Evolutionary conservation across 129 eudicot genomes (phyloP), one percentile per base, ranked within the genome.

Genomic region (Chrysanthemum lavandulifolium): DNA sequence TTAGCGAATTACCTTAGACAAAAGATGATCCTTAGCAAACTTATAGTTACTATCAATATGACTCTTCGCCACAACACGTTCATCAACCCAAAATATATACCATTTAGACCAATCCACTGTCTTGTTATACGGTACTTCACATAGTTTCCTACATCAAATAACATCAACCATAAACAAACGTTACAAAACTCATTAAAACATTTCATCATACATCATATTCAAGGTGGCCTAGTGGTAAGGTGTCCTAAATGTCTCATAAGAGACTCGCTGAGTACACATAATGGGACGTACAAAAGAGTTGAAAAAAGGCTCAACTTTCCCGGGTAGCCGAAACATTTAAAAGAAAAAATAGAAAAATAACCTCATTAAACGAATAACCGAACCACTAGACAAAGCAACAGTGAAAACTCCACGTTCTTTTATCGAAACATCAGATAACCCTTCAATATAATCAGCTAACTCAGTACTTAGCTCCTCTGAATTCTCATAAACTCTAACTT

Each of bases 341-440:
- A 29, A 29, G 31, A 29, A 29, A 29, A 29, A n/a, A n/a, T n/a
- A n/a, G n/a, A n/a, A 29, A 3, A 29, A 1, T 7, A 33, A 87
- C 95, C 89, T 71, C 82, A 87, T 74, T 68, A 87, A 88, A 73
- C 77, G 74, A 31, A 91, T 67, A 40, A 91, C 82, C 13, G 95
- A 91, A 63, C 97, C 97, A 70, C 97, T 95, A 6, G 97, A 87
- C 70, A 91, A 14, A 58, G 95, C 97, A 70, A 91, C 69, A 68
- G 89, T 71, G 65, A 91, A 91, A 70, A 74, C 82, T 0, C 97
- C 97, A 13, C 86, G 78, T 58, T 91, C 95, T 69, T 84, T 91
- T 13, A 91, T 83, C 0, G 86, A 77, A 11, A 21, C 72, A 61
- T 91, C 95, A 0, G 91, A 91, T 82, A 91, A 57, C 63, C 85